Evolutionary conservation across 2,329 filamentous ascomycete genomes (phyloP).

Genomic region (Parastagonospora nodorum): DNA sequence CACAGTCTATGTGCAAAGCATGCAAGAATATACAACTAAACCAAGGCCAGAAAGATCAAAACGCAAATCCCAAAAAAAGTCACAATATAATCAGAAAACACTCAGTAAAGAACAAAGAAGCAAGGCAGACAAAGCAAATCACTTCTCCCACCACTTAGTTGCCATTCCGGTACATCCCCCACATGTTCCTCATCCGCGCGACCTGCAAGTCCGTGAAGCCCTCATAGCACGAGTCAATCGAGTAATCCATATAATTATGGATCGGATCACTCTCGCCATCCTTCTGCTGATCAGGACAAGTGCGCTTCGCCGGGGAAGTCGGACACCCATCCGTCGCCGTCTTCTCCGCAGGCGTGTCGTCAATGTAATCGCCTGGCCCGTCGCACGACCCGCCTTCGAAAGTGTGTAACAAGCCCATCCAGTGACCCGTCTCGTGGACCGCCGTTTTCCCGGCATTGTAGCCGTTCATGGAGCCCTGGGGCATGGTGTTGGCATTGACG

Average conservation of each 20-base stretch:
- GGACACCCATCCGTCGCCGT: conserved; percentile 62
- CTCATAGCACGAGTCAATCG: conserved; percentile 60
- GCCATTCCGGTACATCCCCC: conserved; percentile 50
- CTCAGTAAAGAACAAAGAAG: background rate
- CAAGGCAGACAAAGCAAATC: background rate
- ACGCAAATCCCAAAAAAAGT: background rate
- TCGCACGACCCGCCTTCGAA: conserved; percentile 54
- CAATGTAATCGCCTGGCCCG: conserved; percentile 52
- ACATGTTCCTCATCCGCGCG: conserved; percentile 58
- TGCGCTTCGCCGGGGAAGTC: conserved; percentile 53
- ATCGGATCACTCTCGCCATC: conserved; percentile 53
- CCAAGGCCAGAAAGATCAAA: conserved; percentile 3
- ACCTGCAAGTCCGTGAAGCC: conserved; percentile 58
- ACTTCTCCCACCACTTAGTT: conserved; percentile 22
- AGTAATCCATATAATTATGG: conserved; percentile 67
- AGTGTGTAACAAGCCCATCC: conserved; percentile 54
- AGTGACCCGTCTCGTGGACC: conserved; percentile 56
- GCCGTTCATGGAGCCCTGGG: conserved; percentile 54
- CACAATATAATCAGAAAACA: background rate
- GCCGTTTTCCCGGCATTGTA: conserved; percentile 56
- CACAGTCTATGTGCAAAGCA: background rate
- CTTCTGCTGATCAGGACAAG: conserved; percentile 52
- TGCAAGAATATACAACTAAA: background rate
- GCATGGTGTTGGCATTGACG: conserved; percentile 62
- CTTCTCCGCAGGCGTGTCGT: conserved; percentile 50